phyloP scores from a whole-genome alignment of 208 protist genomes.

The Kentomonas sorsogonicus region DNA sequence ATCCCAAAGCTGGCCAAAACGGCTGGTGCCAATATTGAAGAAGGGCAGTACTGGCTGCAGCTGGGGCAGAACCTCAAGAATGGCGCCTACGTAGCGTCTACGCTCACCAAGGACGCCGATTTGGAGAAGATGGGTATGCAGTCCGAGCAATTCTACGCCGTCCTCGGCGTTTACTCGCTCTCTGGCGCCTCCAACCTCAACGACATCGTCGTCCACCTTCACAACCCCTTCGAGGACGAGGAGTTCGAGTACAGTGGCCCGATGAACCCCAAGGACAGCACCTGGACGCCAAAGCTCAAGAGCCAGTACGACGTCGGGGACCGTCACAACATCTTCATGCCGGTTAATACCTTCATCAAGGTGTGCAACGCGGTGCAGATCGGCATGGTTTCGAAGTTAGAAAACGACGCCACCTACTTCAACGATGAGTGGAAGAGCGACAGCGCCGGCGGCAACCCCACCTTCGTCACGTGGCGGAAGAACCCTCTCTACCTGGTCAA shows the following conservation, averaged over 20 bases:
- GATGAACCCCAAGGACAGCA: constrained; percentile 39
- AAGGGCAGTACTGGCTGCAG: constrained; percentile 43
- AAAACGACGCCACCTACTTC: constrained; percentile 29
- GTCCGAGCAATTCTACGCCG: constrained; percentile 55
- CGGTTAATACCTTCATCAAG: constrained; percentile 44
- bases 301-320: constrained; percentile 40
- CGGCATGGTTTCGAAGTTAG: constrained; percentile 45
- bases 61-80: constrained; percentile 32
- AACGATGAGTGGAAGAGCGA: constrained; percentile 34
- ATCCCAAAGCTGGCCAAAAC: constrained; percentile 51
- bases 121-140: constrained; percentile 52
- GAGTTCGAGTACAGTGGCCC: constrained; percentile 50
- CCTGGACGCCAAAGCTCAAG: constrained; percentile 42
- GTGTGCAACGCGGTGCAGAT: constrained; percentile 44
- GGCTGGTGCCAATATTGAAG: constrained; percentile 35
- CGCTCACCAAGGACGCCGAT: constrained; percentile 26
- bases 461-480: constrained; percentile 56
- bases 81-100: constrained; percentile 53
- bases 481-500: constrained; percentile 68
- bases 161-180: constrained; percentile 56
- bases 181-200: constrained; percentile 33
- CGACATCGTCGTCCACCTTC: constrained; percentile 55
- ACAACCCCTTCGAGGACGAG: constrained; percentile 67
- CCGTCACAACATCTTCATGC: constrained; percentile 50
- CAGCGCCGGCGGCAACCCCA: constrained; percentile 64